Evolutionary conservation across 1,284 basidiomycete genomes (phyloP), one percentile per base, ranked within the genome.

Genomic region (Puccinia coronata): DNA sequence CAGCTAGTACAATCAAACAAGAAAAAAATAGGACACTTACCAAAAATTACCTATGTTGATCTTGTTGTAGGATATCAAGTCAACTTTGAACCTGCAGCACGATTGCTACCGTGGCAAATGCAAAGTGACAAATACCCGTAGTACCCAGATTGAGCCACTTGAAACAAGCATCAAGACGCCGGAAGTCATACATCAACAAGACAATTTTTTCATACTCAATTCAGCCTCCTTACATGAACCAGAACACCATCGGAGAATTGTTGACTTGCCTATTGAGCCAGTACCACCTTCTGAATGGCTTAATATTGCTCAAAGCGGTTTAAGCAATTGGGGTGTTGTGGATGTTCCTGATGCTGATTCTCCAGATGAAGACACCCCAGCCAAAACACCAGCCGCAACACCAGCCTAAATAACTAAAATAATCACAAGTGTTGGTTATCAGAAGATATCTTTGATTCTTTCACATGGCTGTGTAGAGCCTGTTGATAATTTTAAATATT

Each of bases 61-160:
- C n/a, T n/a, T n/a, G n/a, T n/a, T 59, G n/a, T 59, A 67, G 63
- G 63, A 39, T 2, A 67, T 67, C 63, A 67, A 67, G 63, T 18
- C 34, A 2, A 41, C 63, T 11, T 43, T 67, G 34, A 67, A 67
- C 4, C 36, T 67, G 23, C 63, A 67, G n/a, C 63, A 67, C 23
- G 28, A 67, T 39, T 67, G 34, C 23, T 36, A 41, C 34, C 16
- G 11, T 20, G 63, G n/a, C 1, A 41, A 41, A 12, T 67, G 63
- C n/a, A 16, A 41, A 67, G 63, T 67, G 4, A 39, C 1, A 5
- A 67, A 67, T 1, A 67, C 63, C 0, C 18, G 63, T 8, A 67
- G 34, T n/a, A 67, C 63, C 34, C 6, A 20, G 28, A 67, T 67
- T 9, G 36, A 67, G 34, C 14, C 34, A 20, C 34, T 67, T 9